phyloP scores from a whole-genome alignment of 805 yeast species.

The Metschnikowia anglica region DNA sequence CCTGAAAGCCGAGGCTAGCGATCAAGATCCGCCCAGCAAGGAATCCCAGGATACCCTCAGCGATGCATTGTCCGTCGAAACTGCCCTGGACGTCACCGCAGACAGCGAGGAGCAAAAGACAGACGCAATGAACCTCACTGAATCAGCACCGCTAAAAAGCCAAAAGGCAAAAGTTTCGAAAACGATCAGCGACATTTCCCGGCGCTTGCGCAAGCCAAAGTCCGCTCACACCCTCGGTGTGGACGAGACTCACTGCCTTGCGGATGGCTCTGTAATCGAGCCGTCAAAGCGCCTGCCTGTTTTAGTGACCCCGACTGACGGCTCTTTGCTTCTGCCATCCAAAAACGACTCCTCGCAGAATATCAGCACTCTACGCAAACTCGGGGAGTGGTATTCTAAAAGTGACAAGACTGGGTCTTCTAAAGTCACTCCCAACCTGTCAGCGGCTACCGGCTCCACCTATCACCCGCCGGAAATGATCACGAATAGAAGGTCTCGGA shows the following conservation, averaged over 20 bases:
- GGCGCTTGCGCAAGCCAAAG: constrained; percentile 23
- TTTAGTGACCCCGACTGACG: not conserved
- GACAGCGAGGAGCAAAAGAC: constrained; percentile 2
- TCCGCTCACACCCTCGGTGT: constrained; percentile 24
- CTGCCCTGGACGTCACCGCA: constrained; percentile 6
- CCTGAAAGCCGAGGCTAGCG: not conserved
- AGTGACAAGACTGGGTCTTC: constrained; percentile 30
- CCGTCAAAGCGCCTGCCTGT: constrained; percentile 7
- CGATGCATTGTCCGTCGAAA: constrained; percentile 2
- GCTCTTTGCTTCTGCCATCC: not conserved
- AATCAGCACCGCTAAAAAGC: constrained; percentile 5
- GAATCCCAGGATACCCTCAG: constrained; percentile 2
- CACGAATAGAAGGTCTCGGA: constrained; percentile 48
- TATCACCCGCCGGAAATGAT: constrained; percentile 67
- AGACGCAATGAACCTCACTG: constrained; percentile 1
- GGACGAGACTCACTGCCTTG: constrained; percentile 26
- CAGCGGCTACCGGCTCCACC: not conserved
- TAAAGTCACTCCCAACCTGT: not conserved
- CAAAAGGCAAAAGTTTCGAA: constrained; percentile 10
- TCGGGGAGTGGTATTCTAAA: constrained; percentile 69
- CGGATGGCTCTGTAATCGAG: constrained; percentile 29
- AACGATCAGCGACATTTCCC: constrained; percentile 18
- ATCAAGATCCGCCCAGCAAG: not conserved
- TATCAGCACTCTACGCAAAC: constrained; percentile 29
- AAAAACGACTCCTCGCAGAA: constrained; percentile 1